phyloP scores from a whole-genome alignment of 805 yeast species.

The Candida andamanensis region DNA sequence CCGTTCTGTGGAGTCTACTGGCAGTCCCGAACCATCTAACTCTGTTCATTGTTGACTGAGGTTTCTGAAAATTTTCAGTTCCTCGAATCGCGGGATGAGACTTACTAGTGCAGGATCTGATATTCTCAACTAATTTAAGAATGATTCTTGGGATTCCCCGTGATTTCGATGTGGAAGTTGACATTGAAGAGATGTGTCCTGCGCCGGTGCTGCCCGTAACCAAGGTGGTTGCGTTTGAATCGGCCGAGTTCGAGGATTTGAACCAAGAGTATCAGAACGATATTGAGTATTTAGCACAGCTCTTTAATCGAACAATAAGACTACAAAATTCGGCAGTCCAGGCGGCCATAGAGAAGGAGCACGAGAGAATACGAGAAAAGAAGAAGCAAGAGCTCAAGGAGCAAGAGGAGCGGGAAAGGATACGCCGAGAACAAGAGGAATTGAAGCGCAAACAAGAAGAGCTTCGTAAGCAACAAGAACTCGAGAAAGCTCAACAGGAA shows the following conservation, averaged over 20 bases:
- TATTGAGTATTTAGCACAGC: conserved; percentile 5
- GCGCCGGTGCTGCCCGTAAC: neutral
- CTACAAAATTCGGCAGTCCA: conserved; percentile 16
- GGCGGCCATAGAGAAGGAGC: conserved; percentile 14
- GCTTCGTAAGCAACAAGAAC: conserved; percentile 14
- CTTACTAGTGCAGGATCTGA: conserved; percentile 3
- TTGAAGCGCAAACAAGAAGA: conserved; percentile 17
- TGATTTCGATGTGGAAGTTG: conserved; percentile 15
- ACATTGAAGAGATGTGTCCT: conserved; percentile 1
- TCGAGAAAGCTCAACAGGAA: conserved; percentile 13
- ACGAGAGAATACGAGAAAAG: conserved; percentile 18
- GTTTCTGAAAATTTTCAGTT: conserved; percentile 8
- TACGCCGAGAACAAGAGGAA: conserved; percentile 4
- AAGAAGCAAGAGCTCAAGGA: conserved; percentile 11
- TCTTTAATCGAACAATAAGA: conserved; percentile 6
- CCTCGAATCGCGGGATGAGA: conserved; percentile 4
- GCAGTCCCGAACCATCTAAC: conserved; percentile 29
- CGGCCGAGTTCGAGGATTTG: conserved; percentile 1
- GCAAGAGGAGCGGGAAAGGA: conserved; percentile 15
- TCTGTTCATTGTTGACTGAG: conserved; percentile 1
- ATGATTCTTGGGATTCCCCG: conserved; percentile 28
- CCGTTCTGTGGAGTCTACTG: conserved; percentile 45
- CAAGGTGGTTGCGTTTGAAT: neutral
- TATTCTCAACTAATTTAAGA: conserved; percentile 1
- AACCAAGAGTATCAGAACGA: conserved; percentile 1